These are phyloP conservation scores for Cercospora canescens DNA, from an alignment of 2,329 filamentous ascomycete species.

Conservation along the genomic window DNA sequence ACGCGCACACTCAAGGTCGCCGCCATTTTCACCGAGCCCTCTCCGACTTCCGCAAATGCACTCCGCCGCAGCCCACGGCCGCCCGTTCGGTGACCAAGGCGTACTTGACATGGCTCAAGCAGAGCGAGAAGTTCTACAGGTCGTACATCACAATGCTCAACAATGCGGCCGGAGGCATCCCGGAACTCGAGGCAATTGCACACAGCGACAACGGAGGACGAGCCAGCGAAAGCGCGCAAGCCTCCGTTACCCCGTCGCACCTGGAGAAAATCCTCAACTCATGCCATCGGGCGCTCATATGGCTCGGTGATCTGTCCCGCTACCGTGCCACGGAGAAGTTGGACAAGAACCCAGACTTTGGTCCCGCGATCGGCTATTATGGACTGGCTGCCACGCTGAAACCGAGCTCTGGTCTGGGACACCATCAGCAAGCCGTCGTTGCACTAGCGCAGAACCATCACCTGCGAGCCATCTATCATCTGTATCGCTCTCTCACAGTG, in stretches of 20 bases:
- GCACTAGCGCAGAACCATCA: slow-evolving; percentile 76
- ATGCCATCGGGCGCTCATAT: slow-evolving; percentile 80
- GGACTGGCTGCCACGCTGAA: slow-evolving; percentile 75
- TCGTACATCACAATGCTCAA: slow-evolving; percentile 79
- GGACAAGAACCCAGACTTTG: slow-evolving; percentile 73
- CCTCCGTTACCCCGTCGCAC: slow-evolving; percentile 43
- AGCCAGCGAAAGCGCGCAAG: slow-evolving; percentile 28
- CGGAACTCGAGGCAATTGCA: slow-evolving; percentile 60
- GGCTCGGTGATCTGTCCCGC: slow-evolving; percentile 84
- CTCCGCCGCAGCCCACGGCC: slow-evolving; percentile 58
- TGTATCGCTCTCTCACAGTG: slow-evolving; percentile 79
- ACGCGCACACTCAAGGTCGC: slow-evolving; percentile 80
- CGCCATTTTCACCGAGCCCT: slow-evolving; percentile 72
- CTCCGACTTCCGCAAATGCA: slow-evolving; percentile 49
- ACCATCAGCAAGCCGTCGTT: slow-evolving; percentile 90
- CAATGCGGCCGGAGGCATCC: slow-evolving; percentile 56
- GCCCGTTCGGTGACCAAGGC: slow-evolving; percentile 78
- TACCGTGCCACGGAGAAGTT: slow-evolving; percentile 77
- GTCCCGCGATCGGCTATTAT: slow-evolving; percentile 81
- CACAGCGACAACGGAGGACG: slow-evolving; percentile 30
- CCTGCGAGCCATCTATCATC: slow-evolving; percentile 82
- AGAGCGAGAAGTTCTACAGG: slow-evolving; percentile 84
- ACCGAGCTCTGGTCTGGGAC: slow-evolving; percentile 75
- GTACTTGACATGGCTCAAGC: slow-evolving; percentile 83
- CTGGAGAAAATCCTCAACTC: slow-evolving; percentile 66